A percentile compares a stretch with the other conserved stretches of the same genome.
Evolutionary conservation across 2,329 filamentous ascomycete genomes (phyloP).

Genomic region (Arthrobotrys musiformis): DNA sequence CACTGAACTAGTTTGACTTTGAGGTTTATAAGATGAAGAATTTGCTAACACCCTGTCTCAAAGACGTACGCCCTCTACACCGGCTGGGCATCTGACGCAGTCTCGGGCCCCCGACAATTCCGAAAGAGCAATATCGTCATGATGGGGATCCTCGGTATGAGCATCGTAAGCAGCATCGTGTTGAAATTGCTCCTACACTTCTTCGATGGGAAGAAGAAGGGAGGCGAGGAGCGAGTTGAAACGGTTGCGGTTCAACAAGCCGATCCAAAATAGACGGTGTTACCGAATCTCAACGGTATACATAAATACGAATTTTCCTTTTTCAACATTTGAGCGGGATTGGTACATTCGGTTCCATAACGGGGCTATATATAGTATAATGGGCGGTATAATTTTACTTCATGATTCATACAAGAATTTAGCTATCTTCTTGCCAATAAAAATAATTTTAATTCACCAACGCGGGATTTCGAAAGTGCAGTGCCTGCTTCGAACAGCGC

Average conservation of each 20-base stretch:
- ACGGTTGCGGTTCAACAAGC: not conserved
- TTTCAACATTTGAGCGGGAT: too few relatives aligned
- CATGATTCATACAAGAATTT: too few relatives aligned
- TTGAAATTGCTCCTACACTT: conserved; percentile 40
- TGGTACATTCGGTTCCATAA: too few relatives aligned
- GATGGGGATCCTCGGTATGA: conserved; percentile 83
- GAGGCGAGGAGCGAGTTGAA: not conserved
- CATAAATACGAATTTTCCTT: not conserved
- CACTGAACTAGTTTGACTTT: not conserved
- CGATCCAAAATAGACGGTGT: not conserved
- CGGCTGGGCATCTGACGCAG: conserved; percentile 81
- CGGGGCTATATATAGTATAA: not conserved
- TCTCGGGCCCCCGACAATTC: conserved; percentile 75
- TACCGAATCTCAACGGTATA: not conserved
- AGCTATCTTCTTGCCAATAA: too few relatives aligned
- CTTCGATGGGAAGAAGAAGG: conserved; percentile 16
- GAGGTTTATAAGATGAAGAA: too few relatives aligned
- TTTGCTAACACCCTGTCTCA: not conserved
- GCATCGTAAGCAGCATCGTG: conserved; percentile 70
- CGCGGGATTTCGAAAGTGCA: too few relatives aligned
- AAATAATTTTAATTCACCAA: too few relatives aligned
- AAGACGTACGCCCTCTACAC: conserved; percentile 85
- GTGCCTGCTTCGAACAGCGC: too few relatives aligned
- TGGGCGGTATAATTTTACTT: not conserved
- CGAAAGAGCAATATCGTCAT: conserved; percentile 86